These are phyloP conservation scores for Rhizopus delemar DNA, from an alignment of 371 early-diverging fungal genomes.

Conservation along the genomic window DNA sequence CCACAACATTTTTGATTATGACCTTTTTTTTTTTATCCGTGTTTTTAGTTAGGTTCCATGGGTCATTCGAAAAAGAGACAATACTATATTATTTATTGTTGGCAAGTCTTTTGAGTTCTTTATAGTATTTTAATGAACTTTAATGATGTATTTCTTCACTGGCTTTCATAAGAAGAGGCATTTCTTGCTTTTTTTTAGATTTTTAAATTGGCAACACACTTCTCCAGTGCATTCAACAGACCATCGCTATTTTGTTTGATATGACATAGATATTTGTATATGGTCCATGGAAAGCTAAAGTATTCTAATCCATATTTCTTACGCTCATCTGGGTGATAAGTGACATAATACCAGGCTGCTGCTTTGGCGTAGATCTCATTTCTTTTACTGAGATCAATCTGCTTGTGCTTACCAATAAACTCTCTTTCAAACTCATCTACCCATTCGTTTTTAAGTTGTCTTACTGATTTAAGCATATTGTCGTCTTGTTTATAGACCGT, in stretches of 20 bases:
- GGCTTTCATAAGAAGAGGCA: too few relatives aligned
- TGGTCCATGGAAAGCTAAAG: constrained; percentile 70
- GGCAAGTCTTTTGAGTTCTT: too few relatives aligned
- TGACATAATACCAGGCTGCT: constrained; percentile 76
- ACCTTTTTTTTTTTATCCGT: too few relatives aligned
- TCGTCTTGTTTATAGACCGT: constrained; percentile 48
- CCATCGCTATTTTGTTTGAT: constrained; percentile 15
- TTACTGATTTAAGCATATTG: constrained; percentile 41
- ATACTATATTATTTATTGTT: too few relatives aligned
- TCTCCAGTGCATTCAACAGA: too few relatives aligned
- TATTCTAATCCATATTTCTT: constrained; percentile 18
- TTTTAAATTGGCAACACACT: too few relatives aligned
- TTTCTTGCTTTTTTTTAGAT: too few relatives aligned
- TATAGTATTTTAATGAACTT: too few relatives aligned
- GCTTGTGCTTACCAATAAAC: constrained; percentile 23
- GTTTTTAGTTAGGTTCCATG: too few relatives aligned
- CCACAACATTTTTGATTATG: too few relatives aligned
- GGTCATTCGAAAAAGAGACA: too few relatives aligned
- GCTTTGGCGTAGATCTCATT: constrained; percentile 56
- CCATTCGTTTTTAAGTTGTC: constrained; percentile 38
- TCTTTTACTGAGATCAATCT: constrained; percentile 17
- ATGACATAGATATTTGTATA: constrained; percentile 53
- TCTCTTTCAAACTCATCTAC: constrained; percentile 47
- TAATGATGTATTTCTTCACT: too few relatives aligned
- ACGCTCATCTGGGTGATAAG: constrained; percentile 56